Base-by-base conservation (phyloP, 148 eudicot genomes). In the Cornus florida region DNA sequence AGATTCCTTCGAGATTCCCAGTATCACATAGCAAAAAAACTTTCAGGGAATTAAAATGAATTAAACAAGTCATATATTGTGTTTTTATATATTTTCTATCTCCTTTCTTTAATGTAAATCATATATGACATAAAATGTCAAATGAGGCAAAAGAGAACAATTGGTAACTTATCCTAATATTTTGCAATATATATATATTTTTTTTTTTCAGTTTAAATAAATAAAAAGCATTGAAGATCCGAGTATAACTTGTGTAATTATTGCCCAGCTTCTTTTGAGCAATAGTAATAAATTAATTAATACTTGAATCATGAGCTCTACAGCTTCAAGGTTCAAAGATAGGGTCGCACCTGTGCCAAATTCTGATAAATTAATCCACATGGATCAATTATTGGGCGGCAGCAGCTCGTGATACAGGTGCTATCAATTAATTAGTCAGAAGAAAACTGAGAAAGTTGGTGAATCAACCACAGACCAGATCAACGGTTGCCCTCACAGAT, bases 381-480 rank as follows among this genome's bases (percentile, higher is more conserved):
- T 69, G 46, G 7, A 60, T 28, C 23, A 69, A 32, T 14, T 10
- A 28, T 8, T 33, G 33, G 72, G 13, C 3, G 23, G 41, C 39
- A 70, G 43, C 39, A 70, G 43, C 80, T 71, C 32, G 53, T 31
- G 68, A 10, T 23, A 5, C 20, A 19, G 38, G 43, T 75, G 62
- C 59, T 13, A 17, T 75, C 22, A 32, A 75, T 60, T 20, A 31
- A 67, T 62, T 24, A 65, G 46, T 56, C 41, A 33, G 53, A 14
- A 64, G 22, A 74, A 70, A 59, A 64, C 14, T 35, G 38, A 35
- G 38, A 28, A 67, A 48, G n/a, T 60, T 17, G 32, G 14, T 20
- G 70, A 67, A 73, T 33, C 53, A 79, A 79, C 7, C 73, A 74
- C 39, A 60, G 38, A 6, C 38, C 71, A 56, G 65, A 32, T 43